Evolutionary conservation across 306 rosid genomes (phyloP).

Genomic region (Mimosa pudica): DNA sequence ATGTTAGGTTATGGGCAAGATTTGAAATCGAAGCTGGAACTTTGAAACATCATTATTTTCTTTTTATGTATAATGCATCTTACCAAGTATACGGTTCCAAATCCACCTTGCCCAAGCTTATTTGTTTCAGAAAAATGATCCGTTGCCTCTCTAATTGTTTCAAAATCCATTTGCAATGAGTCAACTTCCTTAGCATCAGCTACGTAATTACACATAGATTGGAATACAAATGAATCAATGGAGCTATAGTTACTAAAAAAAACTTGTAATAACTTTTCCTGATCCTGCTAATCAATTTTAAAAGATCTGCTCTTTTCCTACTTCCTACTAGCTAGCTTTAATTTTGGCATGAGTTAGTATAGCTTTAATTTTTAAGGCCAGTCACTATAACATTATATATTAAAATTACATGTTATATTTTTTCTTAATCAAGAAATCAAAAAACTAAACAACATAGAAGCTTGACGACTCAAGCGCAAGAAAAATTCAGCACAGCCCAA

Average conservation of each 20-base stretch:
- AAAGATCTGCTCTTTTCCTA: too few species aligned
- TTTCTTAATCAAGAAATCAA: not conserved
- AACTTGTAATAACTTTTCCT: too few species aligned
- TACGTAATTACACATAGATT: not conserved
- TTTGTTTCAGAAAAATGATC: conserved; percentile 33
- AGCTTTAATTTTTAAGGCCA: too few species aligned
- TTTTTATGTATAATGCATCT: not conserved
- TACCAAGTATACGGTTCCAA: conserved; percentile 37
- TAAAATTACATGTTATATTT: too few species aligned
- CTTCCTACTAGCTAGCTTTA: too few species aligned
- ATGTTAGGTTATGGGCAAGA: too few species aligned
- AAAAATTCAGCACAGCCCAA: not conserved
- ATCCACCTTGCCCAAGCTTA: conserved; percentile 38
- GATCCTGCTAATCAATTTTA: too few species aligned
- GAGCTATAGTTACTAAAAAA: too few species aligned
- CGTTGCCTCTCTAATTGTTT: conserved; percentile 31
- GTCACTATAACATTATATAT: too few species aligned
- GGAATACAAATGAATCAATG: too few species aligned
- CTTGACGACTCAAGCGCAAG: too few species aligned
- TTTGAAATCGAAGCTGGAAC: not conserved
- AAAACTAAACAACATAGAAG: not conserved
- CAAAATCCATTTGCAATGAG: conserved; percentile 33
- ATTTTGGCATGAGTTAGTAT: too few species aligned
- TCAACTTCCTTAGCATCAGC: conserved; percentile 7
- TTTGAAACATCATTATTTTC: not conserved